Percentiles rank a stretch among this genome's conserved stretches.
Evolutionary conservation across 768 basidiomycete species (phyloP).

Genomic region (Brasilioporus rufonigricans): DNA sequence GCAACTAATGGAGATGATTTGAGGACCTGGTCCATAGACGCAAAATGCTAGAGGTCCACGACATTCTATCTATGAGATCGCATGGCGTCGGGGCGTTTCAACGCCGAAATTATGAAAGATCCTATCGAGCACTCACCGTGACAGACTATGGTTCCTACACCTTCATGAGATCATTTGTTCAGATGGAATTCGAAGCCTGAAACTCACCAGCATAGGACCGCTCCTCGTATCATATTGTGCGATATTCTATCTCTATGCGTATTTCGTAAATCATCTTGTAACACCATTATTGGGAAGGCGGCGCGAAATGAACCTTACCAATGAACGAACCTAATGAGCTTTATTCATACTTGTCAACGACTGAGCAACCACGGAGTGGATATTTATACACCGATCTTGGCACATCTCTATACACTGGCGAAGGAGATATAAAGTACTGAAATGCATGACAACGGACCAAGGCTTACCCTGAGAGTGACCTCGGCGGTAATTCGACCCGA

Average conservation of each 20-base stretch:
- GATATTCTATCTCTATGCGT: neutral
- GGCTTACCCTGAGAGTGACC: conserved; percentile 55
- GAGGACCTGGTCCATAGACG: no score
- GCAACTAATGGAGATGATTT: neutral
- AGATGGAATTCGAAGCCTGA: neutral
- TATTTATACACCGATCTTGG: conserved; percentile 67
- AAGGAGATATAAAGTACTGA: neutral
- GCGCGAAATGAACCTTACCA: no score
- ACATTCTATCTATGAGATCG: no score
- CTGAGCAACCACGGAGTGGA: conserved; percentile 73
- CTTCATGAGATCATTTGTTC: neutral
- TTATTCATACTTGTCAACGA: conserved; percentile 44
- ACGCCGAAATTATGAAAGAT: no score
- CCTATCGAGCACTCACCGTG: no score
- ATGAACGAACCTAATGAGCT: conserved; percentile 5
- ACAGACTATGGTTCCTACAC: neutral
- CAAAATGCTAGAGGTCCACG: no score
- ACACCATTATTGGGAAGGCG: neutral
- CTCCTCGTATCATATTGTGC: neutral
- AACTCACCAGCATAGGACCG: neutral
- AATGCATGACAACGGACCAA: conserved; percentile 16
- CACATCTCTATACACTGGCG: conserved; percentile 67
- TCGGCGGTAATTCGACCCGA: conserved; percentile 61
- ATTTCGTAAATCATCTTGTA: neutral
- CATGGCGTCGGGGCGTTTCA: no score